Percentiles rank a stretch among this genome's conserved stretches.
Evolutionary conservation across 768 basidiomycete genomes (phyloP).

Genomic region (Rhodotorula graminis): DNA sequence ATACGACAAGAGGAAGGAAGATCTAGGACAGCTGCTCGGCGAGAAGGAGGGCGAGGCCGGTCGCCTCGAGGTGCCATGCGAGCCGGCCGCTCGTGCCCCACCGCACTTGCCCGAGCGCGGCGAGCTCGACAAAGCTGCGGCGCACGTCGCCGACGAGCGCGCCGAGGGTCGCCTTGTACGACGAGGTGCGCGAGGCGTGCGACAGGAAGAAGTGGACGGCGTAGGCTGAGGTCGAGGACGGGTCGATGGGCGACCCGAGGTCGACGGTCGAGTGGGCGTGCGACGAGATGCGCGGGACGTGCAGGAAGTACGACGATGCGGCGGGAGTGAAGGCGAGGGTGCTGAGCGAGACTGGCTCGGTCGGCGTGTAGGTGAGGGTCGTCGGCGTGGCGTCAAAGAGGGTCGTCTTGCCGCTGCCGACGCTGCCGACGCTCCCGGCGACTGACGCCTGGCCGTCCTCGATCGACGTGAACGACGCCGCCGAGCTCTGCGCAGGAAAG

Average conservation of each 20-base stretch:
- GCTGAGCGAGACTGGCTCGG: slow-evolving; percentile 27
- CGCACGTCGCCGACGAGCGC: slow-evolving; percentile 25
- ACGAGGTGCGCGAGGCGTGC: slow-evolving; percentile 12
- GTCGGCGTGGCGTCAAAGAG: slow-evolving; percentile 25
- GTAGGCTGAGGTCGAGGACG: slow-evolving; percentile 10
- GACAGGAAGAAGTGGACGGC: slow-evolving; percentile 34
- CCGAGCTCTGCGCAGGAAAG: background rate
- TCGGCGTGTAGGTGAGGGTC: slow-evolving; percentile 31
- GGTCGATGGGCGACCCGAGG: background rate
- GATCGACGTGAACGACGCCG: background rate
- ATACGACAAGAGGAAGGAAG: background rate
- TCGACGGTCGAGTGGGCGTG: background rate
- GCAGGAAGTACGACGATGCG: slow-evolving; percentile 24
- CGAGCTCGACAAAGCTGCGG: slow-evolving; percentile 28
- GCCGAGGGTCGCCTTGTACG: slow-evolving; percentile 17
- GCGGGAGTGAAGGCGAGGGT: slow-evolving; percentile 12
- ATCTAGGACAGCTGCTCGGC: background rate
- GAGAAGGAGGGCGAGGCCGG: background rate
- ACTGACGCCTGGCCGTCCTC: slow-evolving; percentile 28
- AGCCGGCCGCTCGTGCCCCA: slow-evolving; percentile 28
- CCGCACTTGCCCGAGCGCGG: slow-evolving; percentile 17
- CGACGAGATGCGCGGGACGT: slow-evolving; percentile 25
- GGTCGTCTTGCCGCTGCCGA: background rate
- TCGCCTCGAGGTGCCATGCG: slow-evolving; percentile 35
- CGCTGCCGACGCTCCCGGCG: background rate